phyloP scores from a whole-genome alignment of 139 green algal species.

The Picochlorum sp. region DNA sequence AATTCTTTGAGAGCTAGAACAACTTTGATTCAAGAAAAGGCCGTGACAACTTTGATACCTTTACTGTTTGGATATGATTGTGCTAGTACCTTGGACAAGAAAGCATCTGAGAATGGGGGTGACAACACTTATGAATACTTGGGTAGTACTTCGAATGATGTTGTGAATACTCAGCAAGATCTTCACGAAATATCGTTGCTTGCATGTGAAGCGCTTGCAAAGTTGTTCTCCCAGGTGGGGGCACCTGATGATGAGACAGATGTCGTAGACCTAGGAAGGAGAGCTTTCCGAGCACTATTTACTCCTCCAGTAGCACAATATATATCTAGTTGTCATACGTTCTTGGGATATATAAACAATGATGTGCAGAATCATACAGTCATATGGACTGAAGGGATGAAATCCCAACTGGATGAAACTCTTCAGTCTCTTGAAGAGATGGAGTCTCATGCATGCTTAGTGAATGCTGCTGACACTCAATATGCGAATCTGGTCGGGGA shows the following conservation, averaged over 20 bases:
- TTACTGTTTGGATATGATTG: slow-evolving; percentile 73
- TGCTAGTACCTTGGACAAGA: slow-evolving; percentile 36
- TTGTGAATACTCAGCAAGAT: too few relatives aligned
- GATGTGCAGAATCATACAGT: slow-evolving; percentile 53
- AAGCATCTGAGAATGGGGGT: not conserved
- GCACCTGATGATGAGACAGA: not conserved
- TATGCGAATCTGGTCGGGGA: slow-evolving; percentile 46
- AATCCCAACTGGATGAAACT: slow-evolving; percentile 60
- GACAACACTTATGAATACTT: slow-evolving; percentile 13
- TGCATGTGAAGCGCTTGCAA: not conserved
- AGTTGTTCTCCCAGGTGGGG: not conserved
- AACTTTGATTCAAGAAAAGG: slow-evolving; percentile 46
- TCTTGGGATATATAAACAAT: too few relatives aligned
- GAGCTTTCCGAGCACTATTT: slow-evolving; percentile 58
- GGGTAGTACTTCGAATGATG: too few relatives aligned
- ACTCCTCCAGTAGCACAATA: slow-evolving; percentile 63
- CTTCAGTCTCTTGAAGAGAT: slow-evolving; percentile 27
- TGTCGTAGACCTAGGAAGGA: slow-evolving; percentile 10
- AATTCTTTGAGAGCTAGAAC: slow-evolving; percentile 42
- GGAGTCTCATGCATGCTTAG: slow-evolving; percentile 1
- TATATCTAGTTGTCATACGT: slow-evolving; percentile 19
- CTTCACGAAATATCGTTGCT: not conserved
- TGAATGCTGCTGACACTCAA: slow-evolving; percentile 11
- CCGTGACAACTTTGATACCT: slow-evolving; percentile 57
- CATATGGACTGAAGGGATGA: slow-evolving; percentile 84